Conservation (phyloP, 108 stramenopile genomes). For the Pseudonitzschia multiseries region DNA sequence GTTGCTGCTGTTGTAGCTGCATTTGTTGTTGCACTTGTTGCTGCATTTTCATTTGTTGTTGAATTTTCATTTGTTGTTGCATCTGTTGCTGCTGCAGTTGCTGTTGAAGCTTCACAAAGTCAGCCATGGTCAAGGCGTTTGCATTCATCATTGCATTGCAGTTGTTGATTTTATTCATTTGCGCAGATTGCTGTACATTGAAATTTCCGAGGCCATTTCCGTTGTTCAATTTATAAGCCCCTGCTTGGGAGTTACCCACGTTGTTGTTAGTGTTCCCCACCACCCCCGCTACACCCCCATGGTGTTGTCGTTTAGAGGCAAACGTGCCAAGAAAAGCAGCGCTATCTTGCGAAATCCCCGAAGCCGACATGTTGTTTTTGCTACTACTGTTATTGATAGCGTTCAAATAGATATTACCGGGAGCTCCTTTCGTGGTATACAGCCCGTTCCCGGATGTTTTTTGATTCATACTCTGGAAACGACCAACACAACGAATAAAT, state of each 20-base stretch:
- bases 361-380: too few species aligned
- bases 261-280: background rate
- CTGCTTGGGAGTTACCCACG: background rate
- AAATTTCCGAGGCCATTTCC: background rate
- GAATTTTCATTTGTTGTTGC: background rate
- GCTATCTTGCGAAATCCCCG: too few species aligned
- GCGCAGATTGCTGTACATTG: background rate
- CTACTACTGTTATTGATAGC: too few species aligned
- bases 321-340: too few species aligned
- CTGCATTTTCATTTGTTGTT: background rate
- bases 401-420: too few species aligned
- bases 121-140: slow-evolving; percentile 21
- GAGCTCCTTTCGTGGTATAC: too few species aligned
- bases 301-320: background rate
- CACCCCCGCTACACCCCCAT: background rate
- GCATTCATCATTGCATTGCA: background rate
- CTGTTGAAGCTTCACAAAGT: slow-evolving; percentile 30
- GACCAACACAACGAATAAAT: too few species aligned
- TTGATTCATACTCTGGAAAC: too few species aligned
- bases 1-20: background rate
- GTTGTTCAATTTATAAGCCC: slow-evolving; percentile 2
- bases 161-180: background rate
- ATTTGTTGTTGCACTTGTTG: background rate
- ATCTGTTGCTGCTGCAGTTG: background rate
- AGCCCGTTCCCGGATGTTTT: too few species aligned